phyloP scores from a whole-genome alignment of 1,284 basidiomycete species.

The Bjerkandera adusta region DNA sequence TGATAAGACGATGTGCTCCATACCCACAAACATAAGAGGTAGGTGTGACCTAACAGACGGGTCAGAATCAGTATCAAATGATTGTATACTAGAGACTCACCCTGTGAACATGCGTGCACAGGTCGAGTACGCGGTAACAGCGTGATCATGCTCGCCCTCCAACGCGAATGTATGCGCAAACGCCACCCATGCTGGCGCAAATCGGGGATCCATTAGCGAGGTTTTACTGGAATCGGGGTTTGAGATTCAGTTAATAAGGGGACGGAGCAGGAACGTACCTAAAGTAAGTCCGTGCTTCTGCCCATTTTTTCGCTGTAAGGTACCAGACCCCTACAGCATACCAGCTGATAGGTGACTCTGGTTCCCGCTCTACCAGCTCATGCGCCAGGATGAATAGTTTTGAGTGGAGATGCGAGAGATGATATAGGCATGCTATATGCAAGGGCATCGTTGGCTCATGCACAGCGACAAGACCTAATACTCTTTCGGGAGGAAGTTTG shows the following conservation, averaged over 20 bases:
- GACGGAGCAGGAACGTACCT: slow-evolving; percentile 49
- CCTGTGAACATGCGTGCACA: slow-evolving; percentile 93
- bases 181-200: slow-evolving; percentile 95
- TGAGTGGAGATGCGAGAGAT: slow-evolving; percentile 87
- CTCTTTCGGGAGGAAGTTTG: slow-evolving; percentile 45
- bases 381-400: slow-evolving; percentile 95
- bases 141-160: slow-evolving; percentile 98
- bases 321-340: slow-evolving; percentile 99
- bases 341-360: slow-evolving; percentile 92
- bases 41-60: slow-evolving; percentile 79
- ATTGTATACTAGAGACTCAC: slow-evolving; percentile 41
- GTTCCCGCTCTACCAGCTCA: slow-evolving; percentile 91
- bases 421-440: slow-evolving; percentile 97
- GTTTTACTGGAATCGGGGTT: slow-evolving; percentile 67
- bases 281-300: slow-evolving; percentile 89
- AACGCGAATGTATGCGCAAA: slow-evolving; percentile 97
- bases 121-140: slow-evolving; percentile 97
- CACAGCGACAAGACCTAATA: slow-evolving; percentile 76
- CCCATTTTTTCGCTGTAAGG: slow-evolving; percentile 81
- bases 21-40: slow-evolving; percentile 94
- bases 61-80: background rate
- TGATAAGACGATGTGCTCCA: slow-evolving; percentile 94
- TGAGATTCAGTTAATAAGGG: background rate
- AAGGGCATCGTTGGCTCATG: slow-evolving; percentile 88
- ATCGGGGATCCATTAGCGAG: slow-evolving; percentile 94